Evolutionary conservation across 805 yeast species (phyloP).

Genomic region (Jamesozyma jinghongensis): DNA sequence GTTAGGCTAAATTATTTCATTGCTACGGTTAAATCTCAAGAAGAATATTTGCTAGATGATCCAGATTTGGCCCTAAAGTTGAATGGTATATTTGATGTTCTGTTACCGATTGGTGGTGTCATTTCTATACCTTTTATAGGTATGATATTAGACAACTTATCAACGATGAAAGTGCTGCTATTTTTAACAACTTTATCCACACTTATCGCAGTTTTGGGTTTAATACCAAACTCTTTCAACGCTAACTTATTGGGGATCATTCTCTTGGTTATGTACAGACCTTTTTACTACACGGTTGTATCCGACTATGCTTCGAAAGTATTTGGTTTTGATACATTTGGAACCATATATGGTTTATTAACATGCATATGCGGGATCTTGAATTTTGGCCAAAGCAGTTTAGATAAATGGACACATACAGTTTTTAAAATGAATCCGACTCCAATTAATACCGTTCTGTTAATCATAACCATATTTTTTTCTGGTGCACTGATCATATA

Average conservation of each 20-base stretch:
- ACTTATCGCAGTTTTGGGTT: conserved; percentile 62
- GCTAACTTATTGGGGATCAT: conserved; percentile 63
- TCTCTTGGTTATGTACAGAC: conserved; percentile 72
- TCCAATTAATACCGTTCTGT: conserved; percentile 58
- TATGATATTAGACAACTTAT: conserved; percentile 59
- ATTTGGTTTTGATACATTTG: conserved; percentile 87
- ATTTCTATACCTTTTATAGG: conserved; percentile 85
- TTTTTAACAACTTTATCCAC: conserved; percentile 48
- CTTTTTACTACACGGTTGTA: conserved; percentile 86
- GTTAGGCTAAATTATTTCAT: conserved; percentile 85
- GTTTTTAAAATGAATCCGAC: conserved; percentile 64
- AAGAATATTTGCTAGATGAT: conserved; percentile 54
- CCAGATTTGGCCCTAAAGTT: conserved; percentile 42
- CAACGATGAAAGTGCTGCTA: conserved; percentile 47
- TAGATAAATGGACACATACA: conserved; percentile 66
- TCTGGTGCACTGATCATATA: conserved; percentile 5
- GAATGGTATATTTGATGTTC: conserved; percentile 74
- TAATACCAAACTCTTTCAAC: conserved; percentile 35
- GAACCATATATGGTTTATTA: conserved; percentile 81
- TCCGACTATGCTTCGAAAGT: conserved; percentile 89
- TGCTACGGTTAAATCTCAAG: conserved; percentile 81
- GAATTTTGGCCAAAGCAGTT: conserved; percentile 58
- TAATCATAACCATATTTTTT: conserved; percentile 41
- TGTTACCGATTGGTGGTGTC: conserved; percentile 83
- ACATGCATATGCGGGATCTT: conserved; percentile 76